Evolutionary conservation across 352 stramenopile genomes (phyloP).

Genomic region (Pythium volutum): DNA sequence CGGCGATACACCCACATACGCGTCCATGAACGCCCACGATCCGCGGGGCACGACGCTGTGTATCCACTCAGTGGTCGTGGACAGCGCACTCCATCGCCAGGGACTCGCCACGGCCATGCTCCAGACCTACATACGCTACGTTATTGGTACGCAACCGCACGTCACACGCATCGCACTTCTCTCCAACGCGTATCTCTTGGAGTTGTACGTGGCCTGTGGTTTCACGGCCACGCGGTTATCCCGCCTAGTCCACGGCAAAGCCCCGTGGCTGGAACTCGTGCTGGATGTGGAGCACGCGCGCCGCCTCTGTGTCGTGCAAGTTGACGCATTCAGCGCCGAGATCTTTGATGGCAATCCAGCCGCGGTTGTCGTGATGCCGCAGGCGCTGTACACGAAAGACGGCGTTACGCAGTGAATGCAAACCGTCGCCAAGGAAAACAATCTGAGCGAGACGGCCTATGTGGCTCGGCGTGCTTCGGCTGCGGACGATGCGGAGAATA

Average conservation of each 20-base stretch:
- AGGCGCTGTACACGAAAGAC: conserved; percentile 29
- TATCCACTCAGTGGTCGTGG: conserved; percentile 85
- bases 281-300: conserved; percentile 43
- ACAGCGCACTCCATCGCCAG: conserved; percentile 55
- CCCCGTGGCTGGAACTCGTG: conserved; percentile 82
- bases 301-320: conserved; percentile 36
- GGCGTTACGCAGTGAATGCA: conserved; percentile 49
- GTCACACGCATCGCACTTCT: conserved; percentile 79
- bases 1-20: conserved; percentile 52
- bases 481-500: background rate
- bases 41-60: conserved; percentile 67
- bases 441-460: conserved; percentile 92
- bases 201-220: conserved; percentile 82
- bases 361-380: conserved; percentile 74
- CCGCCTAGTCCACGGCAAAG: conserved; percentile 74
- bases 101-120: conserved; percentile 83
- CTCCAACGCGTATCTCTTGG: conserved; percentile 77
- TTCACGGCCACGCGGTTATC: conserved; percentile 73
- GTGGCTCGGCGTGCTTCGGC: conserved; percentile 39
- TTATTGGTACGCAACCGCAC: conserved; percentile 38
- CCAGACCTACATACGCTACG: conserved; percentile 63
- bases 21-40: conserved; percentile 80
- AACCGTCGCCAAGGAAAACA: conserved; percentile 88
- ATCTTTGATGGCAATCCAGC: conserved; percentile 89
- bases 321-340: conserved; percentile 67